These are phyloP conservation scores for Brassica nigra DNA, from an alignment of 345 rosid genomes.

Conservation along the genomic window DNA sequence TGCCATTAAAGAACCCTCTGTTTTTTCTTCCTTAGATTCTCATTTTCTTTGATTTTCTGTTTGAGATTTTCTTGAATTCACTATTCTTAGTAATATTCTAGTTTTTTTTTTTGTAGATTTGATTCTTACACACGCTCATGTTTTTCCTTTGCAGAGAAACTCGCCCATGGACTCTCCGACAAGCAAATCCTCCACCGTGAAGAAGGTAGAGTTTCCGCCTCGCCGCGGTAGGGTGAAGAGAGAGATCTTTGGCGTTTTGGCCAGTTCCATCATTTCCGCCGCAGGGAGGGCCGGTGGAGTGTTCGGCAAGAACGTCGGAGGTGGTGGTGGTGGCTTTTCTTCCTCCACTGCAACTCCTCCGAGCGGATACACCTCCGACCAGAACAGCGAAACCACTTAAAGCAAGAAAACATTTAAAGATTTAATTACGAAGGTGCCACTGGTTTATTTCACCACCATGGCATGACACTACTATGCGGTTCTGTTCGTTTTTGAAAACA, in stretches of 20 bases:
- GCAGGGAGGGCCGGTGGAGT: constrained; percentile 26
- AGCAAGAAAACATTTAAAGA: not conserved
- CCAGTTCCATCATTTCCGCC: constrained; percentile 26
- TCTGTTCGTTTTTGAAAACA: constrained; percentile 43
- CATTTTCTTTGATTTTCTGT: not conserved
- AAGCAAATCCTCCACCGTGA: constrained; percentile 19
- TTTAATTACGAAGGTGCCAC: constrained; percentile 25
- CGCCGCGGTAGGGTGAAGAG: constrained; percentile 39
- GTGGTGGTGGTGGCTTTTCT: constrained; percentile 28
- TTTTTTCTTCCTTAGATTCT: not conserved
- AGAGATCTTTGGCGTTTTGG: constrained; percentile 38
- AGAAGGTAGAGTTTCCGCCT: constrained; percentile 26
- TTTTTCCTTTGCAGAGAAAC: constrained; percentile 18
- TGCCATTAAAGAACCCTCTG: constrained; percentile 14
- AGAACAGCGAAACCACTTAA: constrained; percentile 21
- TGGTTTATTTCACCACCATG: constrained; percentile 9
- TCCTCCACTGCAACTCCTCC: constrained; percentile 34
- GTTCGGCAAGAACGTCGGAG: constrained; percentile 11
- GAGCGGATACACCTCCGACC: constrained; percentile 36
- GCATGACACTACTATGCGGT: constrained; percentile 1
- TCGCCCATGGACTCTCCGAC: constrained; percentile 28
- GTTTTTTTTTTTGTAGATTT: not conserved
- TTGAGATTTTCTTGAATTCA: not conserved
- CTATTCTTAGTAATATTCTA: not conserved
- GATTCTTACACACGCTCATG: constrained; percentile 13